phyloP scores from a whole-genome alignment of 495 filamentous ascomycete species.

The Penicillium coprophilum region DNA sequence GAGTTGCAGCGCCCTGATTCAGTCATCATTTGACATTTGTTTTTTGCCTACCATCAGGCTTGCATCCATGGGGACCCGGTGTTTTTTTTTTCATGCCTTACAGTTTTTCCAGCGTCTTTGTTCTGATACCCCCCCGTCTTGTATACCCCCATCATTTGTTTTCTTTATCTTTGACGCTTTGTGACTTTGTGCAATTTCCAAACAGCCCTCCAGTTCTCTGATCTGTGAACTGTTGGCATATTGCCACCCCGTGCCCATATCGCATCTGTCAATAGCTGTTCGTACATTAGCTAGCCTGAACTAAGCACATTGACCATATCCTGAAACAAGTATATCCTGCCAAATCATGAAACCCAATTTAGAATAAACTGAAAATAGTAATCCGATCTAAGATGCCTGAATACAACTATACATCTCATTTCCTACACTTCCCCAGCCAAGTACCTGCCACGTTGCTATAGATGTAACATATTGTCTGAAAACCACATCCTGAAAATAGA shows the following conservation, averaged over 20 bases:
- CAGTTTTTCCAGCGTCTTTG: slow-evolving; percentile 14
- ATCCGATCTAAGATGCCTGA: neutral
- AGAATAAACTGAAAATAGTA: neutral
- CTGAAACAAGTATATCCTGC: neutral
- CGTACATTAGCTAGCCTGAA: slow-evolving; percentile 10
- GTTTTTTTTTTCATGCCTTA: slow-evolving; percentile 17
- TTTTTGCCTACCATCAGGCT: slow-evolving; percentile 14
- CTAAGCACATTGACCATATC: slow-evolving; percentile 3
- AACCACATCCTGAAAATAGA: slow-evolving; percentile 7
- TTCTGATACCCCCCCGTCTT: slow-evolving; percentile 26
- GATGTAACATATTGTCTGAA: neutral
- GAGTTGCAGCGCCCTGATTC: slow-evolving; percentile 16
- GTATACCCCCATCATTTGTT: slow-evolving; percentile 22
- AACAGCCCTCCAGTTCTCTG: neutral
- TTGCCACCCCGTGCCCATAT: slow-evolving; percentile 7
- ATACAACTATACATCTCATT: neutral
- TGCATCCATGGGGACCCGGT: slow-evolving; percentile 27
- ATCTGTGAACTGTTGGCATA: neutral
- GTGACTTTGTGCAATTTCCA: neutral
- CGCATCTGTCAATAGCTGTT: slow-evolving; percentile 1
- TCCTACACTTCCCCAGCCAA: neutral
- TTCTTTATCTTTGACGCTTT: neutral
- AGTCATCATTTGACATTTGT: slow-evolving; percentile 10
- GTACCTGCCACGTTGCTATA: slow-evolving; percentile 11
- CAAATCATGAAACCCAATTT: neutral